Evolutionary conservation across 176 grass and related monocot species (phyloP).

Genomic region (Miscanthus lutarioriparius): DNA sequence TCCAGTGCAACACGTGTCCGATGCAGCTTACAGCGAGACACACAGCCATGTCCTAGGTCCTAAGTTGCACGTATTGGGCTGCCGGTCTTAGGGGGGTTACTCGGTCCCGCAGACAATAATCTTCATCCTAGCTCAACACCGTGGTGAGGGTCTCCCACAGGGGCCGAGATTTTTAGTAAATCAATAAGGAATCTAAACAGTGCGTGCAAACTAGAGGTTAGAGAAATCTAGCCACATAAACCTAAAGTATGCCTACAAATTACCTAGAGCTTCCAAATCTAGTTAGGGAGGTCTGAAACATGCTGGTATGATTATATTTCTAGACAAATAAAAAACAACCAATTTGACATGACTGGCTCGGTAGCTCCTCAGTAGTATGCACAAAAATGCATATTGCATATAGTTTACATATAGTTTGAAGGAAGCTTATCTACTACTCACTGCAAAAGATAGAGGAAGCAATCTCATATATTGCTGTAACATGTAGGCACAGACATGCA

Average conservation of each 20-base stretch:
- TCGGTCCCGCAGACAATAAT: background rate
- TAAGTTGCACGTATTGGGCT: background rate
- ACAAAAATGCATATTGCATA: background rate
- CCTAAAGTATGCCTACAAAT: background rate
- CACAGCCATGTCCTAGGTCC: no score
- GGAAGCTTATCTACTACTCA: background rate
- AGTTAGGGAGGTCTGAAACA: background rate
- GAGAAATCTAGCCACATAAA: background rate
- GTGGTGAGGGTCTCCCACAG: background rate
- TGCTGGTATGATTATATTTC: background rate
- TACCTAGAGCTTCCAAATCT: background rate
- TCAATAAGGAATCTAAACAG: background rate
- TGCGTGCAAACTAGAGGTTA: background rate
- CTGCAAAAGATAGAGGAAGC: background rate
- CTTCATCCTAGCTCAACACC: background rate
- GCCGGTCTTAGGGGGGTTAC: background rate
- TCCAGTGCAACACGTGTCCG: background rate
- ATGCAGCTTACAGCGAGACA: background rate
- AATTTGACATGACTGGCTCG: background rate
- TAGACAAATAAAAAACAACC: background rate
- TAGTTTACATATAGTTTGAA: background rate
- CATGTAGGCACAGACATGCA: background rate
- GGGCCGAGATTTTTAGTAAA: background rate
- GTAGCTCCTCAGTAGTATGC: background rate
- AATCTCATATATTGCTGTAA: background rate